Conservation (phyloP, 495 filamentous ascomycete genomes). For the Bathelium albidoporum region DNA sequence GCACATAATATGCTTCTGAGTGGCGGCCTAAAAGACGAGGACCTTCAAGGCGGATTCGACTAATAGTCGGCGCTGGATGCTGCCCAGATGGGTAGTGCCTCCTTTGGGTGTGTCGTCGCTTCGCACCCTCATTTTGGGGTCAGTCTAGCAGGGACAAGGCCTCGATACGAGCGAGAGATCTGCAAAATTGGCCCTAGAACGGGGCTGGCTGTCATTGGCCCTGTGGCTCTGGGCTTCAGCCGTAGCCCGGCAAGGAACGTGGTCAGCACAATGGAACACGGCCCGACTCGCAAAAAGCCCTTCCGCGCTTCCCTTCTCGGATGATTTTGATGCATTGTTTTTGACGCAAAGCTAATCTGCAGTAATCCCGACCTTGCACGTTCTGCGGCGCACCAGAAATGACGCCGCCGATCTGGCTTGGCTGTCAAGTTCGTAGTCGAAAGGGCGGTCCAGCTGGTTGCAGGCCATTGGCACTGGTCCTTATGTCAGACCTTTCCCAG, state of each 20-base stretch:
- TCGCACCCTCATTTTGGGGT: neutral
- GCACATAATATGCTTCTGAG: neutral
- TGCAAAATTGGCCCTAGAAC: neutral
- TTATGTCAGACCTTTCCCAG: neutral
- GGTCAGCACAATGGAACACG: neutral
- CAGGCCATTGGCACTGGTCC: neutral
- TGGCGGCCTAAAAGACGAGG: neutral
- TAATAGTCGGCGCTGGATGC: neutral
- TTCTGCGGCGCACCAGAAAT: neutral
- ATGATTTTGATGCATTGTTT: constrained; percentile 5
- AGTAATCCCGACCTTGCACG: neutral
- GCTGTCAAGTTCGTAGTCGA: too few relatives aligned
- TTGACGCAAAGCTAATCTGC: neutral
- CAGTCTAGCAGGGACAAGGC: neutral
- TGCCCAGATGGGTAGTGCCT: neutral
- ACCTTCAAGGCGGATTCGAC: neutral
- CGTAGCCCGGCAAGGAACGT: neutral
- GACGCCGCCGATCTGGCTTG: neutral
- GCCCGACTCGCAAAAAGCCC: neutral
- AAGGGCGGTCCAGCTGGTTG: too few relatives aligned
- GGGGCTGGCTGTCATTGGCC: neutral
- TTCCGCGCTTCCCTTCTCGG: neutral
- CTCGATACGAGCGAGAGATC: neutral
- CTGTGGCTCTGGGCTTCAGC: neutral
- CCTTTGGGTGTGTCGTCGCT: neutral